Conservation (phyloP, 2,329 filamentous ascomycete genomes). For the Paecilomyces dactylethromorphus region DNA sequence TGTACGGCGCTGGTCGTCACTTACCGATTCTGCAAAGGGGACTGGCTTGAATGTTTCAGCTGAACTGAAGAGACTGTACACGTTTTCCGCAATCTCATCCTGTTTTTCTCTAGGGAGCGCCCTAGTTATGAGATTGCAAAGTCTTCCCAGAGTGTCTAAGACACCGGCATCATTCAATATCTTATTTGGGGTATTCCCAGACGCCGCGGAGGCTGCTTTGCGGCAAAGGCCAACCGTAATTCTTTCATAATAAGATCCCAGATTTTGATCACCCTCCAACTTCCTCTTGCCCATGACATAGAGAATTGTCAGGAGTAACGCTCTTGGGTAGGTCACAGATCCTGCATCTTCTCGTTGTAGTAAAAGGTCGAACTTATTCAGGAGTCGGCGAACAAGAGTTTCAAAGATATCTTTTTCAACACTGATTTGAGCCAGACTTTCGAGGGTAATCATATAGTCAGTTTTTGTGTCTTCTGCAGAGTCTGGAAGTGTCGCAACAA, state of each 20-base stretch:
- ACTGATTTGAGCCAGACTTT: conserved; percentile 59
- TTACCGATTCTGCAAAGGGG: conserved; percentile 23
- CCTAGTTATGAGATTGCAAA: conserved; percentile 55
- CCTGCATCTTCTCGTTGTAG: conserved; percentile 43
- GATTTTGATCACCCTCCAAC: conserved; percentile 34
- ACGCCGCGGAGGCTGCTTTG: conserved; percentile 30
- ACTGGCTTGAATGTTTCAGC: conserved; percentile 27
- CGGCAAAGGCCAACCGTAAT: conserved; percentile 42
- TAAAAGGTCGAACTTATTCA: conserved; percentile 56
- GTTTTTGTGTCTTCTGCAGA: conserved; percentile 40
- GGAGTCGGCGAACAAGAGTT: conserved; percentile 55
- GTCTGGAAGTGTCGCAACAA: conserved; percentile 59
- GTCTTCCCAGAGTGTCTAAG: conserved; percentile 54
- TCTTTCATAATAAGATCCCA: conserved; percentile 44
- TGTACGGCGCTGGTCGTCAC: conserved; percentile 33
- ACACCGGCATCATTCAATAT: conserved; percentile 46
- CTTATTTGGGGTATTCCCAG: conserved; percentile 24
- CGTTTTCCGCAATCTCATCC: conserved; percentile 44
- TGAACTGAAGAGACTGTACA: conserved; percentile 48
- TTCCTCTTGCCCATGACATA: conserved; percentile 53
- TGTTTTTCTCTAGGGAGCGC: conserved; percentile 48
- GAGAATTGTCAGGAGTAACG: conserved; percentile 55
- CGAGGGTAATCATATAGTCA: conserved; percentile 51
- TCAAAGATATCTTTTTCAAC: conserved; percentile 57
- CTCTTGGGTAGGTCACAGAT: conserved; percentile 49